Conservation (phyloP, 2,329 filamentous ascomycete species). For the Neofusicoccum sp. region DNA sequence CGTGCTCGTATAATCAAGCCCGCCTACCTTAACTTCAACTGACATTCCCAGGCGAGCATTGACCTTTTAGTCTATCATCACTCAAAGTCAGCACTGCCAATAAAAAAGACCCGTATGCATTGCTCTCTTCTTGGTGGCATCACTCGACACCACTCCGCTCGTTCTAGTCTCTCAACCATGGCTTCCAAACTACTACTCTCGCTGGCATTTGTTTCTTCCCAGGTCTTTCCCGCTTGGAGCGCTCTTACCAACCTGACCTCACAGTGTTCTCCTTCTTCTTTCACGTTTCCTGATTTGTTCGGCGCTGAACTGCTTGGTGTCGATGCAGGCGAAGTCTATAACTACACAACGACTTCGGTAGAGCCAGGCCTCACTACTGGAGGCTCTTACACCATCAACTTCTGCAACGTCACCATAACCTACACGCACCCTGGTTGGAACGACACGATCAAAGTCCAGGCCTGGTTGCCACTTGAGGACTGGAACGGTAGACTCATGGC, state of each 20-base stretch:
- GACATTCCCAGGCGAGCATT: too few species aligned
- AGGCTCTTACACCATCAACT: conserved; percentile 5
- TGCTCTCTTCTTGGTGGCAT: neutral
- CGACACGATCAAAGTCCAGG: conserved; percentile 32
- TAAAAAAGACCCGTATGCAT: too few species aligned
- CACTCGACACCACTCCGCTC: neutral
- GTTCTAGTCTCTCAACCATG: neutral
- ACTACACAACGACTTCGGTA: neutral
- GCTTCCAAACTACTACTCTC: neutral
- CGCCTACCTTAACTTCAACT: too few species aligned
- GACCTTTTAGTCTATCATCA: too few species aligned
- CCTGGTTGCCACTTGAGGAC: conserved; percentile 32
- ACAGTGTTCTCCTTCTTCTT: neutral
- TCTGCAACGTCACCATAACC: conserved; percentile 39
- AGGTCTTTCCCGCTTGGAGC: neutral
- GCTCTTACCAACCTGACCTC: neutral
- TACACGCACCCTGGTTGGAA: conserved; percentile 38
- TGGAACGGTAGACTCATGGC: conserved; percentile 25
- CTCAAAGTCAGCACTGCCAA: too few species aligned
- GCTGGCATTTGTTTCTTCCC: neutral
- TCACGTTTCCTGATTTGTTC: neutral
- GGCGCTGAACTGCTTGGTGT: neutral
- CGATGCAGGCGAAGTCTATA: neutral
- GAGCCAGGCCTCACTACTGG: neutral
- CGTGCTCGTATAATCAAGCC: too few species aligned